These are phyloP conservation scores for Pseudognaphalium luteoalbum DNA, from an alignment of 129 eudicot species.

Conservation along the genomic window DNA sequence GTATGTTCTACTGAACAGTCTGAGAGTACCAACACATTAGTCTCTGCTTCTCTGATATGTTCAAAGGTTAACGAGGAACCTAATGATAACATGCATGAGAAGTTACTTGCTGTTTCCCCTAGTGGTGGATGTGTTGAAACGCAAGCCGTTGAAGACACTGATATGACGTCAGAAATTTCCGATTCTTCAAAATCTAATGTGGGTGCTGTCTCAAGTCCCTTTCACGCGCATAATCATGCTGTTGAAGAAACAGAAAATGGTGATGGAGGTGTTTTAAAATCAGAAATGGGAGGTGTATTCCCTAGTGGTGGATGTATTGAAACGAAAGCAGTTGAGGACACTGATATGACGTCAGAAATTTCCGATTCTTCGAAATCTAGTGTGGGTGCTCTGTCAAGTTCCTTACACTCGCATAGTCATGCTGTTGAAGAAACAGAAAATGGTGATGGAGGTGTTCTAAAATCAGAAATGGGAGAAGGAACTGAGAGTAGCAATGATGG, in stretches of 20 bases:
- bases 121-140: conserved; percentile 1
- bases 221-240: background rate
- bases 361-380: background rate
- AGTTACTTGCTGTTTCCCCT: conserved; percentile 18
- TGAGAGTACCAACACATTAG: background rate
- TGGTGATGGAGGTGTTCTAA: conserved; percentile 24
- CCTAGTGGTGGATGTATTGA: conserved; percentile 1
- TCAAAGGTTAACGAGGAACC: conserved; percentile 6
- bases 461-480: conserved; percentile 31
- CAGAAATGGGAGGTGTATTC: conserved; percentile 13
- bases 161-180: background rate
- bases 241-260: conserved; percentile 22
- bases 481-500: conserved; percentile 22
- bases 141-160: conserved; percentile 22
- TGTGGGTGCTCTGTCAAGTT: conserved; percentile 10
- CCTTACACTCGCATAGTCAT: background rate
- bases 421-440: conserved; percentile 21
- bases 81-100: conserved; percentile 25
- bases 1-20: background rate
- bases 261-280: conserved; percentile 24
- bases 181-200: background rate
- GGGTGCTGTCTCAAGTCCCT: conserved; percentile 11
- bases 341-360: conserved; percentile 1
- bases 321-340: conserved; percentile 20
- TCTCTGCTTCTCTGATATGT: background rate